Evolutionary conservation across 495 filamentous ascomycete species (phyloP), one percentile per base, ranked within the genome.

Genomic region (Neurospora sp.): DNA sequence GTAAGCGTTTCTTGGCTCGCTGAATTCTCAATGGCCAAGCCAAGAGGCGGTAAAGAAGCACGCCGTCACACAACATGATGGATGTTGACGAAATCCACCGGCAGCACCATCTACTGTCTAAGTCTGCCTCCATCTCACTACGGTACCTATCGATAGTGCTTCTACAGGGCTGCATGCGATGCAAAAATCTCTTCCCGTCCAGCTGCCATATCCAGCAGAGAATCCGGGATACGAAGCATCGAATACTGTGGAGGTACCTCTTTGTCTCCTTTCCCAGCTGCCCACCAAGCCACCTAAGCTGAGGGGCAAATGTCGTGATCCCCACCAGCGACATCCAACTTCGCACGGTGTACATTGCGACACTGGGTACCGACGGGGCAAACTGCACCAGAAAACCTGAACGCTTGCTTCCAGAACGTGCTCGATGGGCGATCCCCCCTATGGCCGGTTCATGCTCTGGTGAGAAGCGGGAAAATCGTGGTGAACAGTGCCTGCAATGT

Each of bases 31-130:
- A 31, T 72, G 35, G 18, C 18, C 48, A 14, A 69, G 73, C 66
- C 69, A 76, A 76, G 72, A 76, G 59, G 77, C 77, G 75, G 77
- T 78, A 76, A 76, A 70, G 71, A 71, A 71, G 42, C 54, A 66
- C 54, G 54, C 12, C 54, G 54, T 66, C 54, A 66, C 54, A 35
- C 54, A 66, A 66, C 54, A 66, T 35, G 54, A 66, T 66, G 2
- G 54, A 66, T 66, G 54, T 66, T 35, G 54, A 66, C 54, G 27
- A 66, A 66, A 66, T 66, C 54, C 54, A 66, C 54, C 23, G 54
- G 23, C 54, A 62, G 54, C 54, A 62, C 23, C 54, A 62, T 23
- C 12, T 62, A 14, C 48, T 59, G 48, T 59, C 23, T 6, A 31
- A 59, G 48, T 27, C 48, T 62, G 54, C 12, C 11, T 31, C 54